Evolutionary conservation across 371 early-diverging fungal species (phyloP), one percentile per base, ranked within the genome.

Genomic region (Umbelopsis sp.): DNA sequence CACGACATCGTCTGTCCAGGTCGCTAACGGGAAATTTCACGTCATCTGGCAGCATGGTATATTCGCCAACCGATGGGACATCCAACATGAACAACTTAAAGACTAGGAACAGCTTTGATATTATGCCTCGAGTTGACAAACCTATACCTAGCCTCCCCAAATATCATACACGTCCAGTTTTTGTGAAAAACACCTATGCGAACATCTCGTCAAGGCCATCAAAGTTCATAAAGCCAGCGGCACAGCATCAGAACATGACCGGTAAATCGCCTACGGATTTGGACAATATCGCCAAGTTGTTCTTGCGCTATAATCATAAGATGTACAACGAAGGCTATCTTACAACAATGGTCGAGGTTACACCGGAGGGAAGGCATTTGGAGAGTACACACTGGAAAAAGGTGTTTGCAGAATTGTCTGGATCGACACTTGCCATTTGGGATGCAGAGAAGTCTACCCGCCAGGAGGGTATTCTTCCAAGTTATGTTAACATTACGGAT

Each of bases 391-490:
- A 80, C 37, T 87, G 91, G 79, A 86, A 85, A 50, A 81, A 84
- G 50, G 89, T 86, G 79, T 93, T 90, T 76, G 89, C 86, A 2
- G 92, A 92, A 78, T 66, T 91, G 41, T 80, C 79, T 62, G 93
- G 93, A 1, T 80, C 91, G 5, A 78, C 82, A 9, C 71, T 93
- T 18, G 80, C 84, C 24, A 80, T 93, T 25, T 92, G 91, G 91
- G 82, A 84, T 62, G 79, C 83, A 8, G 76, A 75, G 63, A 52
- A 73, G 18, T 57, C 57, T 18, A 57, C 37, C 16, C 73, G 75
- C 46, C 66, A 75, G 44, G 66, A 76, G 0, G 77, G 72, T 14
- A 76, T 89, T 65, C 87, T 85, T 74, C 91, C 92, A 50, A 86
- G 84, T 46, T 91, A 85, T 70, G 80, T 87, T 70, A 88, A 89